Evolutionary conservation across 306 rosid species (phyloP).

Genomic region (Citrullus colocynthis): DNA sequence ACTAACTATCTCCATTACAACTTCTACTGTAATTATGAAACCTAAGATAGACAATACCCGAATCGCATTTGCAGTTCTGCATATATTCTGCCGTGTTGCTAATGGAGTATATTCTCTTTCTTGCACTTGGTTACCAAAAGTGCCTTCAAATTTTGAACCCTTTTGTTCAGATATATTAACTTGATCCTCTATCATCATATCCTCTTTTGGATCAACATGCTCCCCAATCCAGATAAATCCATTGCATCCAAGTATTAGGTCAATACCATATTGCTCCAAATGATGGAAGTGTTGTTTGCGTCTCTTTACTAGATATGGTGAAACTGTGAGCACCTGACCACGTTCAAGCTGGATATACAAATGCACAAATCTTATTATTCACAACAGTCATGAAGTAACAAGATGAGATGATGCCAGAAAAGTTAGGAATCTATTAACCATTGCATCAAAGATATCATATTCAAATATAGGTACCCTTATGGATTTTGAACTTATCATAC

Average conservation of each 20-base stretch:
- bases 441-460: background rate
- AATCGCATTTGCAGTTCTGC: slow-evolving; percentile 76
- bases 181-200: slow-evolving; percentile 45
- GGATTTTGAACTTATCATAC: background rate
- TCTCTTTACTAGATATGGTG: slow-evolving; percentile 80
- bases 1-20: slow-evolving; percentile 42
- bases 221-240: slow-evolving; percentile 91
- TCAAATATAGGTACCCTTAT: background rate
- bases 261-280: slow-evolving; percentile 57
- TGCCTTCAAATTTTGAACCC: slow-evolving; percentile 10
- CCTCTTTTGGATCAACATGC: slow-evolving; percentile 43
- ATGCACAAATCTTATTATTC: background rate
- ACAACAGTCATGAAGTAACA: background rate
- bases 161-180: slow-evolving; percentile 32
- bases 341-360: slow-evolving; percentile 48
- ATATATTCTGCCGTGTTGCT: slow-evolving; percentile 53
- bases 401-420: background rate
- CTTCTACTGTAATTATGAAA: slow-evolving; percentile 44
- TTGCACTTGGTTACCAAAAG: slow-evolving; percentile 29
- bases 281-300: slow-evolving; percentile 85
- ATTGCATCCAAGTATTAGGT: slow-evolving; percentile 75
- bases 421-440: background rate
- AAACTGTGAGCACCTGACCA: slow-evolving; percentile 64
- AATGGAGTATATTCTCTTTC: slow-evolving; percentile 33
- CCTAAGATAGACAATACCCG: slow-evolving; percentile 56